These are phyloP conservation scores for Zygotorulaspora mrakii DNA, from an alignment of 1,139 yeast genomes.

Conservation along the genomic window DNA sequence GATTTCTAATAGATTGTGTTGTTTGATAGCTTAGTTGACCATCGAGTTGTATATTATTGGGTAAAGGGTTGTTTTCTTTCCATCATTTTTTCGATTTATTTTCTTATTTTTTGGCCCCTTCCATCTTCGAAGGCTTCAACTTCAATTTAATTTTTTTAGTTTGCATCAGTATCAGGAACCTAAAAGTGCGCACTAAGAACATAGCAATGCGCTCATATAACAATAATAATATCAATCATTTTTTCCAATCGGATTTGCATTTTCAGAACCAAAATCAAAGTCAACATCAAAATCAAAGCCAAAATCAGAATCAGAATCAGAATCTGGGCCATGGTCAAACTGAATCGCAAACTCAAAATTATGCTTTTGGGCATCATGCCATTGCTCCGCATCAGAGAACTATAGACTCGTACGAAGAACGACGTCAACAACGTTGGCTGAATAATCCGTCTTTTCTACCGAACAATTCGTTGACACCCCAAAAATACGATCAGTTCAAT, in stretches of 20 bases:
- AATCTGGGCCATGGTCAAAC: not conserved
- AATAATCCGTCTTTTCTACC: not conserved
- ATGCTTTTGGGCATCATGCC: not conserved
- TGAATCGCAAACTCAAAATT: too few relatives aligned
- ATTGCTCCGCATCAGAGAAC: not conserved
- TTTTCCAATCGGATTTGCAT: constrained; percentile 13
- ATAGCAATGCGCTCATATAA: constrained; percentile 12
- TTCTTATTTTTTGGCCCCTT: not conserved
- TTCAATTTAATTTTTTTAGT: not conserved
- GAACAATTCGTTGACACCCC: not conserved
- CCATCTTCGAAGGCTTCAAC: not conserved
- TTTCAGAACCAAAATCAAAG: constrained; percentile 4
- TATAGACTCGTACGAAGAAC: not conserved
- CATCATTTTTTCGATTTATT: constrained; percentile 1
- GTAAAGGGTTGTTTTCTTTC: not conserved
- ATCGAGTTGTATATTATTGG: too few relatives aligned
- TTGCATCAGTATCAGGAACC: constrained; percentile 1
- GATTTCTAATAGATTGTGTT: too few relatives aligned
- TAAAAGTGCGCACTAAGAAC: not conserved
- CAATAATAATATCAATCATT: constrained; percentile 13
- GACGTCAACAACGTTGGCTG: not conserved
- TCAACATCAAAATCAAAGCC: not conserved
- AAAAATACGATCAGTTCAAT: constrained; percentile 2
- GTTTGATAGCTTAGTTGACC: too few relatives aligned
- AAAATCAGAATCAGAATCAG: not conserved